Base-by-base conservation (phyloP, 306 rosid genomes). In the Canavalia ensiformis region DNA sequence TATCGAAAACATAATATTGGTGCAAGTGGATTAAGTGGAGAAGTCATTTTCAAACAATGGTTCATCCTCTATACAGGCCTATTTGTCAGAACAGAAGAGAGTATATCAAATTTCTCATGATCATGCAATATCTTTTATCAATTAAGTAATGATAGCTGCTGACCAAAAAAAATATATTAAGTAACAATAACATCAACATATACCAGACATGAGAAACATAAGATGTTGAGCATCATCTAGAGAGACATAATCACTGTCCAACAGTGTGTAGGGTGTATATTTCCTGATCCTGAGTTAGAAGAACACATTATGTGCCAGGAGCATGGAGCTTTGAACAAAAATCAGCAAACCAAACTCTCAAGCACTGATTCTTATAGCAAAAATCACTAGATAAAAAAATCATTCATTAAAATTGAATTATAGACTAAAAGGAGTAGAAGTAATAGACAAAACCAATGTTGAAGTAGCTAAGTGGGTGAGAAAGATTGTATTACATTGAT, bases 401-500 rank as follows among this genome's bases (percentile, higher is more conserved):
- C 25, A 18, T 71, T 8, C 44, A 51, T 41, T 28, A 34, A 70
- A 68, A 8, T 42, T 9, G 72, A 34, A 50, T 18, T 42, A 18
- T 10, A 42, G 4, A 33, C 4, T 8, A 25, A 8, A 74, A 74
- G 51, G 39, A 4, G 11, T 41, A 4, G 56, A 62, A 67, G 59
- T 28, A 52, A 18, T 18, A 18, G 25, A 18, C 25, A 18, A 18
- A 76, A 59, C 7, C 11, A 49, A 74, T 5, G 37, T 8, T 74
- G 44, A 55, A 79, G 39, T 9, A 44, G 33, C 68, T 13, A 57
- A 44, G 79, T 31, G 52, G 46, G 54, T 44, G 70, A 85, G 81
- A 77, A 77, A 33, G 42, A 62, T 58, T 52, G 56, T 10, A 50
- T 72, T 80, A 94, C 98, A 97, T 94, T 94, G 58, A 94, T 83